These are phyloP conservation scores for Aspergillus viridinutans DNA, from an alignment of 2,329 filamentous ascomycete species.

Conservation along the genomic window DNA sequence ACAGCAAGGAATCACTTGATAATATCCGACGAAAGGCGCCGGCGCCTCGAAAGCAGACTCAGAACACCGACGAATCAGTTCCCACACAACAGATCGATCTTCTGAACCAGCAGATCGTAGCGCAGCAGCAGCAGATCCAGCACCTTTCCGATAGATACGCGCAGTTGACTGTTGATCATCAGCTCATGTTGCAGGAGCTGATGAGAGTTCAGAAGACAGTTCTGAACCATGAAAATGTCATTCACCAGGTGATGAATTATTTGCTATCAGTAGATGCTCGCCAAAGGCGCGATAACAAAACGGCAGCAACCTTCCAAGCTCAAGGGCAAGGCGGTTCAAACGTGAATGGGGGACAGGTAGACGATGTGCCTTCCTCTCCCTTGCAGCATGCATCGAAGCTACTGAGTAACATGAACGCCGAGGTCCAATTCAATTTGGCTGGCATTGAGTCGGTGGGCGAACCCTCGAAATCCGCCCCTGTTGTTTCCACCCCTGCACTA, in stretches of 20 bases:
- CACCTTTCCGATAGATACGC: constrained; percentile 79
- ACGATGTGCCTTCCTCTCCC: constrained; percentile 63
- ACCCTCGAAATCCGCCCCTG: constrained; percentile 52
- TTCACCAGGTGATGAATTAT: constrained; percentile 67
- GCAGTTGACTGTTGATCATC: constrained; percentile 66
- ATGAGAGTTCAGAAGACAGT: constrained; percentile 66
- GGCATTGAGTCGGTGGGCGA: constrained; percentile 64
- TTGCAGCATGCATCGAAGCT: constrained; percentile 65
- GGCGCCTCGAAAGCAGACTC: constrained; percentile 71
- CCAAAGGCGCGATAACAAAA: constrained; percentile 58
- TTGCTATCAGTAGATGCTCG: constrained; percentile 62
- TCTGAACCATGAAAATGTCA: constrained; percentile 66
- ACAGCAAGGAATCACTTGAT: constrained; percentile 93
- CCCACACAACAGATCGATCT: constrained; percentile 85
- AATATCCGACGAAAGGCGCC: constrained; percentile 96
- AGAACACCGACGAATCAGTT: constrained; percentile 67
- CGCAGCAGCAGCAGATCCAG: constrained; percentile 89
- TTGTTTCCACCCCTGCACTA: constrained; percentile 55
- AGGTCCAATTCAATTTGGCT: constrained; percentile 60
- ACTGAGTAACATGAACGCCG: constrained; percentile 61
- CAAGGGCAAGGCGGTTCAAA: constrained; percentile 38
- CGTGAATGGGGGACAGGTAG: constrained; percentile 47
- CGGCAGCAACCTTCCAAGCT: constrained; percentile 36
- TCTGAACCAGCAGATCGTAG: constrained; percentile 80
- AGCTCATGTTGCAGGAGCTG: constrained; percentile 60